A percentile compares a stretch with the other conserved stretches of the same genome.
These are phyloP conservation scores for Aspergillus costaricaensis DNA, from an alignment of 2,329 filamentous ascomycete genomes.

Conservation along the genomic window DNA sequence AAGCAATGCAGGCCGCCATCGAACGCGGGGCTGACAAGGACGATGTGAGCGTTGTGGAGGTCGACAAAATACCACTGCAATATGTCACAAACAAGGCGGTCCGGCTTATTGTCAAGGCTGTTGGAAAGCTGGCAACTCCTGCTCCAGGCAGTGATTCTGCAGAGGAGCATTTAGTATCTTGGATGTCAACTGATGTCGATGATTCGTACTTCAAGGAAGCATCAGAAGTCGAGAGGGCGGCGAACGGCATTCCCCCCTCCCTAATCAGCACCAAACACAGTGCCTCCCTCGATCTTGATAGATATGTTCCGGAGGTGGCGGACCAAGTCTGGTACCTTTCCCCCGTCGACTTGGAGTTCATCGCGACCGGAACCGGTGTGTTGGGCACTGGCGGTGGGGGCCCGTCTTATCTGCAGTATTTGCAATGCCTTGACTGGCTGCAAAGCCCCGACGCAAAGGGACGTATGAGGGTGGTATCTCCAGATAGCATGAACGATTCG, in stretches of 20 bases:
- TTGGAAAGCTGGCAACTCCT: neutral
- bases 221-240: too few relatives aligned
- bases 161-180: neutral
- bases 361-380: slow-evolving; percentile 40
- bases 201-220: neutral
- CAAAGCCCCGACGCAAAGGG: slow-evolving; percentile 23
- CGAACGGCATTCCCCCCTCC: neutral
- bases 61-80: slow-evolving; percentile 45
- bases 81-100: slow-evolving; percentile 45
- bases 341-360: slow-evolving; percentile 40
- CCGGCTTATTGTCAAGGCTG: slow-evolving; percentile 44
- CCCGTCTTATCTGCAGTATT: slow-evolving; percentile 48
- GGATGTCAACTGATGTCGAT: neutral
- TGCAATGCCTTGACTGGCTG: slow-evolving; percentile 46
- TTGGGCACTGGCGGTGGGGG: slow-evolving; percentile 46
- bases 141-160: slow-evolving; percentile 14
- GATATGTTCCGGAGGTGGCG: slow-evolving; percentile 36
- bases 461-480: slow-evolving; percentile 45
- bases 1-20: slow-evolving; percentile 25
- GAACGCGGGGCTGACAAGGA: slow-evolving; percentile 27
- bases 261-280: slow-evolving; percentile 25
- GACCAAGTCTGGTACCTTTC: slow-evolving; percentile 41
- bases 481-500: slow-evolving; percentile 38
- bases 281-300: slow-evolving; percentile 28
- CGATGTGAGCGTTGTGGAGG: slow-evolving; percentile 47